Conservation (phyloP, 768 basidiomycete genomes). For the Rhodotorula babjevae region DNA sequence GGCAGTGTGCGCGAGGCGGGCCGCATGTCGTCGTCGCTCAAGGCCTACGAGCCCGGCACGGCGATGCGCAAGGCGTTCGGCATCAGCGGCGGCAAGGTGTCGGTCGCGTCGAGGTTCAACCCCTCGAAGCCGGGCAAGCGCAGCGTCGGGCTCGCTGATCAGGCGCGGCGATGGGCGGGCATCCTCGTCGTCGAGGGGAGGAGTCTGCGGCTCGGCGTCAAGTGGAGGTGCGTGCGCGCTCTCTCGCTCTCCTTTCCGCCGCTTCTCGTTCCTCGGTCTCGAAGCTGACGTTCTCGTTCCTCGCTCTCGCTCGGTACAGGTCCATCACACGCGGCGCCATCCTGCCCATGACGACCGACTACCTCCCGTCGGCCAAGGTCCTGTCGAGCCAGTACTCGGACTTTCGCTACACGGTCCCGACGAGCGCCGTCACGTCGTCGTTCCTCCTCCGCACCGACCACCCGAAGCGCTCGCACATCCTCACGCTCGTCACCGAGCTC, state of each 20-base stretch:
- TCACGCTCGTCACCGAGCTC: conserved; percentile 71
- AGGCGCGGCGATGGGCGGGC: conserved; percentile 82
- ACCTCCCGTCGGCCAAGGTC: conserved; percentile 60
- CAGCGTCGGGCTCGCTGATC: conserved; percentile 39
- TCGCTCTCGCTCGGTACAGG: not conserved
- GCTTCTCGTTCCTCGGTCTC: no score
- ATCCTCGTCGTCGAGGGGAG: conserved; percentile 62
- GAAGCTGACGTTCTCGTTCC: not conserved
- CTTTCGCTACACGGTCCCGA: conserved; percentile 80
- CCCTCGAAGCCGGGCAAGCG: conserved; percentile 37
- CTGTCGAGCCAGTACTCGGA: conserved; percentile 31
- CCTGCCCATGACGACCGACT: conserved; percentile 83
- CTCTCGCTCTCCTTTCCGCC: not conserved
- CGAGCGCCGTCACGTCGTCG: conserved; percentile 75
- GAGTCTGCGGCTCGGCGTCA: conserved; percentile 72
- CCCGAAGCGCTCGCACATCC: conserved; percentile 45
- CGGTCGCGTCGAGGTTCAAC: conserved; percentile 28
- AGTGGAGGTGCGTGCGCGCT: conserved; percentile 69
- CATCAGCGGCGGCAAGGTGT: conserved; percentile 4
- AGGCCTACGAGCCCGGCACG: conserved; percentile 16
- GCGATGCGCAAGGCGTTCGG: conserved; percentile 15
- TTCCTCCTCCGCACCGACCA: conserved; percentile 72
- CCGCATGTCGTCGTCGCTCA: conserved; percentile 20
- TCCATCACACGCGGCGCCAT: conserved; percentile 50
- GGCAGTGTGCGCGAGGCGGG: not conserved